Evolutionary conservation across 2,329 filamentous ascomycete species (phyloP).

Genomic region (Diplodia mutila): DNA sequence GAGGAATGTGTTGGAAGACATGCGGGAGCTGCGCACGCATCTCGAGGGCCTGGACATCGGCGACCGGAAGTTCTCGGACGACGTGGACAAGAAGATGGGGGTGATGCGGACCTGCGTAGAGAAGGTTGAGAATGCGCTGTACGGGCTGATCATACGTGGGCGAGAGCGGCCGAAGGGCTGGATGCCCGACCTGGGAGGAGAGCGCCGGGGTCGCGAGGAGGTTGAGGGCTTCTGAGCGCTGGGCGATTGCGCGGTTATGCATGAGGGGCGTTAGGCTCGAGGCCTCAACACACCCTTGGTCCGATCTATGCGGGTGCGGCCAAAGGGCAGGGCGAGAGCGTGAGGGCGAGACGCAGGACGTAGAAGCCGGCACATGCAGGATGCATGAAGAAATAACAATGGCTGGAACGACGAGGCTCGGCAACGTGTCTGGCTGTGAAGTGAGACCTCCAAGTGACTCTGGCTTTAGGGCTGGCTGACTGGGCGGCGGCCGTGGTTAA

Average conservation of each 20-base stretch:
- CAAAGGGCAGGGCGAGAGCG: background rate
- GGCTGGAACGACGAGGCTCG: conserved; percentile 3
- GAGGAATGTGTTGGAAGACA: conserved; percentile 75
- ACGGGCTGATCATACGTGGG: conserved; percentile 83
- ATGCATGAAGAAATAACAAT: conserved; percentile 21
- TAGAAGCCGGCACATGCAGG: conserved; percentile 10
- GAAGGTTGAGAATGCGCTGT: conserved; percentile 91
- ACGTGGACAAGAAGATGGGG: conserved; percentile 78
- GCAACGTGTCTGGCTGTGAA: conserved; percentile 20
- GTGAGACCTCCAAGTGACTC: conserved; percentile 4
- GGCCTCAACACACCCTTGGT: conserved; percentile 20
- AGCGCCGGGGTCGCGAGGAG: conserved; percentile 43
- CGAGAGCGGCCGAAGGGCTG: conserved; percentile 89
- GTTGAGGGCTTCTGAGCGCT: conserved; percentile 45
- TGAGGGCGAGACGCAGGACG: background rate
- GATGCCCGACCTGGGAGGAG: conserved; percentile 73
- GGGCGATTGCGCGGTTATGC: conserved; percentile 13
- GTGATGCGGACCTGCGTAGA: conserved; percentile 87
- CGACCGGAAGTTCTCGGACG: conserved; percentile 59
- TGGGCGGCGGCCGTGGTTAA: conserved; percentile 13
- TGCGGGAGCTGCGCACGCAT: conserved; percentile 74
- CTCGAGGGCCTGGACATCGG: conserved; percentile 73
- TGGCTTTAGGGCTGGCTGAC: conserved; percentile 6
- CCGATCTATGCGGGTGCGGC: conserved; percentile 4
- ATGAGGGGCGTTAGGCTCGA: background rate